Base-by-base conservation (phyloP, 306 rosid species). In the Dryas alaskensis region DNA sequence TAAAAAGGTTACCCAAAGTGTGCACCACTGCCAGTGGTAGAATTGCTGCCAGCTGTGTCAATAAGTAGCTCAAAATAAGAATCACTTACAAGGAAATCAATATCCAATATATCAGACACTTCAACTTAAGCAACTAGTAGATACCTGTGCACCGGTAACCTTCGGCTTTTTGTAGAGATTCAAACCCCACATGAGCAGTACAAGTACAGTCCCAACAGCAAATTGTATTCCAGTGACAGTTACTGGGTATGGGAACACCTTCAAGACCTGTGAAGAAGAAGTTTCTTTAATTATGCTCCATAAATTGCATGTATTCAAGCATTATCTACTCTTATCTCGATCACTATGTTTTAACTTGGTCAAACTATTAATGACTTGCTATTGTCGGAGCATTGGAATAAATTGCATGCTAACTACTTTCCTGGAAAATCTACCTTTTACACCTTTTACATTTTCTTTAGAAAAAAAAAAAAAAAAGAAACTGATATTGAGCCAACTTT, bases 1-100 rank as follows among this genome's bases (percentile, higher is more conserved):
- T 92, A 70, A 95, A 95, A 78, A 92, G 87, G 61, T 92, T 95
- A 11, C 99, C 99, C 76, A 92, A 79, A 1, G 93, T 84, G 79
- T 95, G 99, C 50, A 92, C 96, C 47, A 85, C 3, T 59, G 99
- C 98, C 84, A 95, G 60, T 25, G 98, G 99, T 57, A 87, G 71
- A 84, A 92, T 87, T 6, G 90, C 91, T 47, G 82, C 89, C 67
- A 95, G 93, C 99, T 95, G 85, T 95, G 85, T 77, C 68, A 73
- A 74, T 4, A 73, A 61, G 25, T 61, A n/a, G 48, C 17, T 69
- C n/a, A 44, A 8, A 42, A n/a, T 74, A 67, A 80, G 22, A 8
- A 65, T 39, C 76, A 52, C 43, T 25, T 76, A 2, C 31, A 73
- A 2, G 4, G 4, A 76, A 67, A 81, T 58, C 73, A 75, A 78